phyloP scores from a whole-genome alignment of 2,329 filamentous ascomycete species.

The Pseudopithomyces chartarum region DNA sequence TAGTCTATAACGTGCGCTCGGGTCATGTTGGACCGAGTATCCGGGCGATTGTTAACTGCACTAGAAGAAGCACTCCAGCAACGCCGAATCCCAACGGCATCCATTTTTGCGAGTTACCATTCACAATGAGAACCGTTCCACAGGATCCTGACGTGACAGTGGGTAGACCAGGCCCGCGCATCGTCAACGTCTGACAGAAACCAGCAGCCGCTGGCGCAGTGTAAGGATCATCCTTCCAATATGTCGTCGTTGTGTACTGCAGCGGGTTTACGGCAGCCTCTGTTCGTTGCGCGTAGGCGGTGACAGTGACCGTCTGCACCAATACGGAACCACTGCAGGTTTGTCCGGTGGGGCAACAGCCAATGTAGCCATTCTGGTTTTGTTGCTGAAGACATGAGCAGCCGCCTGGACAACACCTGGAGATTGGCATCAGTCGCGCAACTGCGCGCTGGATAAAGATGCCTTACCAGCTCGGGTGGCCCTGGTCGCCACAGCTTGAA shows the following conservation, averaged over 20 bases:
- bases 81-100: constrained; percentile 24
- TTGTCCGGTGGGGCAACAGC: constrained; percentile 44
- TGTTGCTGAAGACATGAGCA: constrained; percentile 40
- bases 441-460: not conserved
- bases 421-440: not conserved
- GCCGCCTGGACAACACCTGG: constrained; percentile 44
- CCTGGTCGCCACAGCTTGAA: constrained; percentile 49
- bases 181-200: constrained; percentile 45
- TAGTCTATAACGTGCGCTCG: not conserved
- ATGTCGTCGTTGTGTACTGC: constrained; percentile 23
- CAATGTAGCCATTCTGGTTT: constrained; percentile 40
- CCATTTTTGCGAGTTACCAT: constrained; percentile 22
- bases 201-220: constrained; percentile 24
- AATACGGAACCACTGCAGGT: constrained; percentile 36
- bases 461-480: constrained; percentile 50
- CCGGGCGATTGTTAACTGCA: constrained; percentile 33
- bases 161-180: constrained; percentile 41
- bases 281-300: constrained; percentile 35
- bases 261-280: constrained; percentile 37
- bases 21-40: constrained; percentile 29
- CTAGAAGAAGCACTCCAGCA: constrained; percentile 18
- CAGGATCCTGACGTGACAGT: constrained; percentile 39
- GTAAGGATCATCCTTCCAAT: constrained; percentile 11
- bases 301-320: constrained; percentile 37
- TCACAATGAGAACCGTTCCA: constrained; percentile 45